Percentiles rank a stretch among this genome's conserved stretches.
phyloP scores from a whole-genome alignment of 2,329 filamentous ascomycete genomes.

The Huntiella decipiens region DNA sequence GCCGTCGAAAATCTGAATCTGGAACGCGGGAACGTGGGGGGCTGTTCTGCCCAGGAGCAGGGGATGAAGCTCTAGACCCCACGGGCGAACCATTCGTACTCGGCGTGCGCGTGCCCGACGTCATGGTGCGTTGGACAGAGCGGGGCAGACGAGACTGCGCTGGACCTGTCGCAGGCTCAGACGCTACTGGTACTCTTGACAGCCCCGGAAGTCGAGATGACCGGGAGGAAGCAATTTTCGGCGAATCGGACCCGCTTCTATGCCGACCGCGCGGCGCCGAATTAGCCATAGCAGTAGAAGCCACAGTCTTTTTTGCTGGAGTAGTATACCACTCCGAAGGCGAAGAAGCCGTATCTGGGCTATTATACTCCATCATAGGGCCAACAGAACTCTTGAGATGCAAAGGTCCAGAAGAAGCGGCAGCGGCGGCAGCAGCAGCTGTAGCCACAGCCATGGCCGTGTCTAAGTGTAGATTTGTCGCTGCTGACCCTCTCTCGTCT shows the following conservation, averaged over 20 bases:
- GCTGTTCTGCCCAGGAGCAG: too few relatives aligned
- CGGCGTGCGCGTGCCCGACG: background rate
- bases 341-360: constrained; percentile 28
- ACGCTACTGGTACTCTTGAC: background rate
- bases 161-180: background rate
- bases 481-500: too few relatives aligned
- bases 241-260: constrained; percentile 7
- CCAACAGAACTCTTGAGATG: too few relatives aligned
- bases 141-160: constrained; percentile 1
- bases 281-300: background rate
- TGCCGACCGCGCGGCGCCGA: constrained; percentile 6
- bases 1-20: too few relatives aligned
- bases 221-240: constrained; percentile 8
- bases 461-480: too few relatives aligned
- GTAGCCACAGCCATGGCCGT: background rate
- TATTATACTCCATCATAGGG: background rate
- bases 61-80: too few relatives aligned
- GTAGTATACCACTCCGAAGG: constrained; percentile 47
- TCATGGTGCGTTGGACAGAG: background rate
- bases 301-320: constrained; percentile 11
- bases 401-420: background rate
- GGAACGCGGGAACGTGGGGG: too few relatives aligned
- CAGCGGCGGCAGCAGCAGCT: background rate
- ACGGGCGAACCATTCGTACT: too few relatives aligned
- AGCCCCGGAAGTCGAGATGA: constrained; percentile 18